A percentile compares a stretch with the other conserved stretches of the same genome.
phyloP scores from a whole-genome alignment of 768 basidiomycete species.

The Psilocybe sp. region DNA sequence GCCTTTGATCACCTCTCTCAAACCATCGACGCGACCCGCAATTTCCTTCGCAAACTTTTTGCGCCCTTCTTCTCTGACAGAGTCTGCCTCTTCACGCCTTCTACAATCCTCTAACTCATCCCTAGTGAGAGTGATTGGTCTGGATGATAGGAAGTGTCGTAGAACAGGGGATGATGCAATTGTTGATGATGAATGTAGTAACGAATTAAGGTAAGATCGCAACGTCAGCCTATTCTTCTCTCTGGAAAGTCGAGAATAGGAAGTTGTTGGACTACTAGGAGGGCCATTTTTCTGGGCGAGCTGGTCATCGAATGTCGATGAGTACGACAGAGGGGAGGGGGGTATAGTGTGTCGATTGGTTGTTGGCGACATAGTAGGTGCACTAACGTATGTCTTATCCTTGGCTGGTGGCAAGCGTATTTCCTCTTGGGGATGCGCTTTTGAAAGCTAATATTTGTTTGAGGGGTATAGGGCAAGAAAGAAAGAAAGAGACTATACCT shows the following conservation, averaged over 20 bases:
- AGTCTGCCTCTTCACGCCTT: slow-evolving; percentile 86
- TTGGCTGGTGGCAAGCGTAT: slow-evolving; percentile 85
- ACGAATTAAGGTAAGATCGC: slow-evolving; percentile 83
- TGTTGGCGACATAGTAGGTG: slow-evolving; percentile 33
- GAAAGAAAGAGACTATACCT: slow-evolving; percentile 44
- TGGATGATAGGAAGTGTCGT: slow-evolving; percentile 78
- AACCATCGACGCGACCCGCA: slow-evolving; percentile 77
- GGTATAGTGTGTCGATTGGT: slow-evolving; percentile 18
- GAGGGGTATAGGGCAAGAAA: slow-evolving; percentile 5
- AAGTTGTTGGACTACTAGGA: slow-evolving; percentile 6
- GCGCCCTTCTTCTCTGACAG: slow-evolving; percentile 80
- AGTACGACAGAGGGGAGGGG: slow-evolving; percentile 12
- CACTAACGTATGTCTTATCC: slow-evolving; percentile 71
- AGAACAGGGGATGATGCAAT: slow-evolving; percentile 88
- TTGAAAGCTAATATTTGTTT: slow-evolving; percentile 60
- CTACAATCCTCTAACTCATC: slow-evolving; percentile 80
- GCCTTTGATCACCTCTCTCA: slow-evolving; percentile 78
- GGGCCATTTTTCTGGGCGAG: slow-evolving; percentile 13
- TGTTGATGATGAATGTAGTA: slow-evolving; percentile 59
- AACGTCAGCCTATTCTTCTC: slow-evolving; percentile 96
- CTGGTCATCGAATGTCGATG: slow-evolving; percentile 9
- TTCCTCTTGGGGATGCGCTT: slow-evolving; percentile 80
- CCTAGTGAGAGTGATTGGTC: slow-evolving; percentile 61
- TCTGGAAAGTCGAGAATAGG: slow-evolving; percentile 60
- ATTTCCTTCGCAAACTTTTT: slow-evolving; percentile 87